Conservation (phyloP, 2,329 filamentous ascomycete species). For the Fusarium foetens region DNA sequence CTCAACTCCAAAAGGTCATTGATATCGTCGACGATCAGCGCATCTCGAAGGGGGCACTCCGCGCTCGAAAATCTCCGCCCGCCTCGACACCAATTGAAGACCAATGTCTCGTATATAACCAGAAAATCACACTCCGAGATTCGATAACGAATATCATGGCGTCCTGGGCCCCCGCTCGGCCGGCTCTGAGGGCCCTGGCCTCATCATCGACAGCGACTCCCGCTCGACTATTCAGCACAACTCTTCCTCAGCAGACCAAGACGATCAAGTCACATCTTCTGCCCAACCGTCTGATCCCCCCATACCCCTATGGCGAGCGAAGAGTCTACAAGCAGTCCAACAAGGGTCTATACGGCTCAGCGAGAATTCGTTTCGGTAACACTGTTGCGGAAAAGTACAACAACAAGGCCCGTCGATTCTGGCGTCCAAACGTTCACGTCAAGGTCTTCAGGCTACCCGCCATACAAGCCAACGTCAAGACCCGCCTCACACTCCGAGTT, state of each 20-base stretch:
- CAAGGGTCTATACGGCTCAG: slow-evolving; percentile 75
- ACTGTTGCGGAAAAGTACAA: slow-evolving; percentile 75
- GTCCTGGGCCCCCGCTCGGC: slow-evolving; percentile 37
- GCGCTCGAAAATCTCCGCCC: slow-evolving; percentile 16
- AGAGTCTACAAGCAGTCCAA: slow-evolving; percentile 83
- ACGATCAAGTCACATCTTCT: slow-evolving; percentile 58
- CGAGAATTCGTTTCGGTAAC: slow-evolving; percentile 82
- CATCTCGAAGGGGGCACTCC: slow-evolving; percentile 32
- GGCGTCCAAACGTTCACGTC: slow-evolving; percentile 78
- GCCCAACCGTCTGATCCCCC: slow-evolving; percentile 63
- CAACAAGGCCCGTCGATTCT: slow-evolving; percentile 76
- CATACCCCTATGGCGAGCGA: slow-evolving; percentile 78
- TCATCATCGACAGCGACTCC: slow-evolving; percentile 26
- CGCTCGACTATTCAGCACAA: slow-evolving; percentile 52
- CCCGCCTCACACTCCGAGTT: slow-evolving; percentile 75
- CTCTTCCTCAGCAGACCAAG: slow-evolving; percentile 49
- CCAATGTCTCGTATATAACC: slow-evolving; percentile 38
- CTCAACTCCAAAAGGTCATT: slow-evolving; percentile 30
- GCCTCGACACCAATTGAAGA: slow-evolving; percentile 35
- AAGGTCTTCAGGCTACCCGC: slow-evolving; percentile 74
- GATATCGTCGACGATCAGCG: slow-evolving; percentile 33
- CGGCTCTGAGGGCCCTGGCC: slow-evolving; percentile 33
- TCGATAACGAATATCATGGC: slow-evolving; percentile 30
- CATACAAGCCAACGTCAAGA: slow-evolving; percentile 71
- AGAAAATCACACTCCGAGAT: background rate